Conservation (phyloP, 2,329 filamentous ascomycete species). For the Colletotrichum chrysophilum region DNA sequence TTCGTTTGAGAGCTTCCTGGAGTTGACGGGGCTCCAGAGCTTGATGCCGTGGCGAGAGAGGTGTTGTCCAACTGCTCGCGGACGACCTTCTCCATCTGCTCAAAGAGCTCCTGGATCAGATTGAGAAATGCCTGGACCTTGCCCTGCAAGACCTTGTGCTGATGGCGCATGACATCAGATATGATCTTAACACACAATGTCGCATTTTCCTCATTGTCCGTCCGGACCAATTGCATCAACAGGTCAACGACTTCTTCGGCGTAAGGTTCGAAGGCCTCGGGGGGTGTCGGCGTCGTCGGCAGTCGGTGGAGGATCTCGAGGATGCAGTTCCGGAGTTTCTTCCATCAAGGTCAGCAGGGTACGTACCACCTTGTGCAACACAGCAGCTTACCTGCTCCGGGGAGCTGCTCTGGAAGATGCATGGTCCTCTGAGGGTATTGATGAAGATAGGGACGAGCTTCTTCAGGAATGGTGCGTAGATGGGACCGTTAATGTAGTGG, state of each 20-base stretch:
- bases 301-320: conserved; percentile 94
- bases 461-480: conserved; percentile 82
- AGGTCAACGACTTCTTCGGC: conserved; percentile 89
- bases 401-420: conserved; percentile 89
- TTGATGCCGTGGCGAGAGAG: conserved; percentile 56
- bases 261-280: conserved; percentile 86
- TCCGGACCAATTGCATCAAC: conserved; percentile 84
- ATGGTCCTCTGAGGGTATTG: conserved; percentile 81
- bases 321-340: conserved; percentile 90
- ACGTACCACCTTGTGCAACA: background rate
- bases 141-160: conserved; percentile 77
- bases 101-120: conserved; percentile 94
- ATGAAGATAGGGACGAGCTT: conserved; percentile 91
- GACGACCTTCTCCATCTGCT: conserved; percentile 94
- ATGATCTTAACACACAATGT: conserved; percentile 98
- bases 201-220: conserved; percentile 98
- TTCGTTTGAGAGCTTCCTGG: conserved; percentile 69
- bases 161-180: conserved; percentile 94
- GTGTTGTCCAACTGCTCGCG: conserved; percentile 91
- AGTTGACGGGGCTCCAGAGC: conserved; percentile 67
- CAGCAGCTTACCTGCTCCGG: conserved; percentile 75
- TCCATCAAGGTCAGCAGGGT: conserved; percentile 26
- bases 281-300: conserved; percentile 70
- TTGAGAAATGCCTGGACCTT: conserved; percentile 90
- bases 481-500: conserved; percentile 77